Conservation (phyloP, 2,329 filamentous ascomycete species). For the Arthrinium puccinioides region DNA sequence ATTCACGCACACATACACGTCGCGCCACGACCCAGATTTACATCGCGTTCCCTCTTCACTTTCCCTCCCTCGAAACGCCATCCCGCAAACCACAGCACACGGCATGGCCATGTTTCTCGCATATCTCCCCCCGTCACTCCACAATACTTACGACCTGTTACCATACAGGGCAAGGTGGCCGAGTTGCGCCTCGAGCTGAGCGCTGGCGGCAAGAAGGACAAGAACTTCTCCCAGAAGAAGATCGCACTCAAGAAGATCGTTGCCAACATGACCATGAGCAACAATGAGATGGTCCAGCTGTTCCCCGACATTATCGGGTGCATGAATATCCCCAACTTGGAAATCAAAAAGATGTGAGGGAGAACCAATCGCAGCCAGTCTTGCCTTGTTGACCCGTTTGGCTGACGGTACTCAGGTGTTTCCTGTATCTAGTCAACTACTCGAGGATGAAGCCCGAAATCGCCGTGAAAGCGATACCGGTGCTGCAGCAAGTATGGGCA, state of each 20-base stretch:
- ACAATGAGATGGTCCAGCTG: constrained; percentile 97
- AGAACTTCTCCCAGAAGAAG: constrained; percentile 91
- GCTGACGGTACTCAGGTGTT: too few species aligned
- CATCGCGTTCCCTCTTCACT: background rate
- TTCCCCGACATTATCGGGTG: constrained; percentile 93
- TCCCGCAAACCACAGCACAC: constrained; percentile 2
- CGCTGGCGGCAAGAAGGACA: constrained; percentile 94
- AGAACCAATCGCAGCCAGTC: too few species aligned
- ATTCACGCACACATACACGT: too few species aligned
- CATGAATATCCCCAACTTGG: constrained; percentile 89
- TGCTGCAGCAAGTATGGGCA: constrained; percentile 64
- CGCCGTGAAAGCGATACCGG: constrained; percentile 85
- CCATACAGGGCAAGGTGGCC: constrained; percentile 90
- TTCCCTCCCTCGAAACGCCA: background rate
- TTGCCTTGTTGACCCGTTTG: too few species aligned
- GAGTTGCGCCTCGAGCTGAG: constrained; percentile 93
- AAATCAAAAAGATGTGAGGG: constrained; percentile 96
- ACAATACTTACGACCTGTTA: constrained; percentile 46
- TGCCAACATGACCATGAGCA: constrained; percentile 99
- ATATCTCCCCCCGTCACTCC: constrained; percentile 39
- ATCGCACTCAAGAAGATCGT: constrained; percentile 99
- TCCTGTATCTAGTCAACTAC: constrained; percentile 95
- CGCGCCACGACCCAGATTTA: too few species aligned
- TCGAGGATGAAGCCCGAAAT: constrained; percentile 90
- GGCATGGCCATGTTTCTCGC: constrained; percentile 46